Base-by-base conservation (phyloP, 345 rosid species). In the Xanthoceras sorbifolium region DNA sequence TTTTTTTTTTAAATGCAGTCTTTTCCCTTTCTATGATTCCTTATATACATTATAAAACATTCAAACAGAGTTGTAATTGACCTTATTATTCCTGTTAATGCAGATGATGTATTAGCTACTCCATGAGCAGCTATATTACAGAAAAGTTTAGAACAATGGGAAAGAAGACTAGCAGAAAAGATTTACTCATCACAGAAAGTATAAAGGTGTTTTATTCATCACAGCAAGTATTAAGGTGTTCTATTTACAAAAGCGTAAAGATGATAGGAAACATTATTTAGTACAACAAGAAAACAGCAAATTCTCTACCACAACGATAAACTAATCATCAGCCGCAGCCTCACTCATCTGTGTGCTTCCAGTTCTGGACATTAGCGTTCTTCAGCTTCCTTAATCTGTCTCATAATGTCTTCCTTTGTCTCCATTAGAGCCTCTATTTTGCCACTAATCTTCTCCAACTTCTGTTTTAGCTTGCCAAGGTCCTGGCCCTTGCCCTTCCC, bases 331-430 rank as follows among this genome's bases (percentile, higher is more conserved):
- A 62, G 62, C 70, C 5, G 0, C 73, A 38, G 77, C 36, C 23
- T 20, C 60, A 29, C 4, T 22, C 64, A 3, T 61, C 85, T 17
- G 70, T 34, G 9, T 72, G 73, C 69, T 79, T 79, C 65, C 57
- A 71, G 28, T 80, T 25, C 59, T 4, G 82, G 44, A 17, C 78
- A 29, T 46, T 7, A 38, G 25, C 57, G 66, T 77, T 44, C 68
- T 85, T 83, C 94, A 55, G 89, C 87, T 73, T 84, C 92, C 84
- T 86, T 81, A 78, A 91, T 87, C 82, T 88, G 90, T 81, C 84
- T 85, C 90, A 79, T 26, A 36, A 90, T 84, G 17, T 82, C 89
- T 0, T 73, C 79, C 65, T 91, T 89, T 38, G 84, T 23, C 84
- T 86, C 88, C 71, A 83, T 52, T 44, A 90, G 80, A 31, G 86